phyloP scores from a whole-genome alignment of 257 asterid species.

The Jaltomata sinuosa region DNA sequence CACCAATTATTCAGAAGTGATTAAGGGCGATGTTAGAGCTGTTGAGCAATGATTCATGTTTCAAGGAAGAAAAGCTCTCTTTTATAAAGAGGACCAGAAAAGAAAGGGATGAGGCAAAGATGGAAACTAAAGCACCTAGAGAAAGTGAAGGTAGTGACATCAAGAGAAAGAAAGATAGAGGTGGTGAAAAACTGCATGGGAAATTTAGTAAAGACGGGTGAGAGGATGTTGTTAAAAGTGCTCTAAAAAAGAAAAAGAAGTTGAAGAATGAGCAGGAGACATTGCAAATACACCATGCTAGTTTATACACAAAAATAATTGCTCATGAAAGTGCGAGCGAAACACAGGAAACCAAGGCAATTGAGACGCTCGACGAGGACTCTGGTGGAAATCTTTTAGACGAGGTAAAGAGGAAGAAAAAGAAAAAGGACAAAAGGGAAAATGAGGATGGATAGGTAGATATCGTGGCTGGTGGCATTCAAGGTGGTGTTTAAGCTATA shows the following conservation, averaged over 20 bases:
- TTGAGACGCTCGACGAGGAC: background rate
- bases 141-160: background rate
- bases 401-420: background rate
- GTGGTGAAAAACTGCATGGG: background rate
- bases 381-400: background rate
- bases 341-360: background rate
- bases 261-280: background rate
- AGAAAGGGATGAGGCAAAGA: background rate
- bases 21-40: background rate
- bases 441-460: background rate
- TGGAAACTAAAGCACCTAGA: background rate
- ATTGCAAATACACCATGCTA: background rate
- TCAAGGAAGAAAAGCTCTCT: background rate
- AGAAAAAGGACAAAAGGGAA: background rate
- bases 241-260: background rate
- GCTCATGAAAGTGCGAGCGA: background rate
- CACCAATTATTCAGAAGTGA: background rate
- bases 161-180: background rate
- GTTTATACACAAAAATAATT: too few relatives aligned
- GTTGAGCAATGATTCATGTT: background rate
- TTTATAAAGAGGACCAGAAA: too few relatives aligned
- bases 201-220: background rate
- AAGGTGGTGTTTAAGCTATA: background rate
- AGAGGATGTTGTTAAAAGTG: background rate
- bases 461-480: background rate